Base-by-base conservation (phyloP, 2,329 filamentous ascomycete genomes). In the Aspergillus cejpii region DNA sequence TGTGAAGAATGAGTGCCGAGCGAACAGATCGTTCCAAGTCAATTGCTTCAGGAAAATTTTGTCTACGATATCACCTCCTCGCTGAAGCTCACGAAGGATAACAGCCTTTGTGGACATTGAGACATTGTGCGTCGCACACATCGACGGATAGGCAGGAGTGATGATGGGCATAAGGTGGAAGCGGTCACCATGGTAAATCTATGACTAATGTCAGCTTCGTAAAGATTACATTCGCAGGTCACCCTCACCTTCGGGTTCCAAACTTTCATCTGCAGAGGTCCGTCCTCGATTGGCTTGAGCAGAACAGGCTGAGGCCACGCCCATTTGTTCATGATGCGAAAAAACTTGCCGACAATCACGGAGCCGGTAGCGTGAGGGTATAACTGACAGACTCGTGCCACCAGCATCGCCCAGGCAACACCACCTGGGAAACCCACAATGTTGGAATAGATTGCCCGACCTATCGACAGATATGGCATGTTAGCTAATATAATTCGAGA, bases 101-200 rank as follows among this genome's bases (percentile, higher is more conserved):
- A 96, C 81, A 5, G 79, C 74, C 72, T 89, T 87, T 1, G 89
- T 94, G 1, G 91, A 97, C 53, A 80, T 75, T 2, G 86, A 90
- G 49, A 98, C 84, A 60, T 95, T 97, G 72, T 94, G 92, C 0
- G 92, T 97, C 1, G 92, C 85, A 65, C 92, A 97, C 90, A 96
- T 97, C 39, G 89, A 94, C 2, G 92, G 92, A 64, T 96, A 97
- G 1, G 92, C 90, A 1, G 92, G 92, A 1, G 92, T 98, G 60
- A 98, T 97, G 66, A 98, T 87, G 21, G 92, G 92, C 92, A 98
- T 98, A 41, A 96, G 74, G 66, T 97, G 91, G 54, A 81, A 86
- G 34, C 80, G 79, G 65, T 97, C 92, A 43, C 80, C 79, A 49
- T 81, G 81, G 65, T 94, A 94, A 23, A 89, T 73, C 77, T 87